Conservation (phyloP, 2,329 filamentous ascomycete genomes). For the Sarocladium brachiariae region DNA sequence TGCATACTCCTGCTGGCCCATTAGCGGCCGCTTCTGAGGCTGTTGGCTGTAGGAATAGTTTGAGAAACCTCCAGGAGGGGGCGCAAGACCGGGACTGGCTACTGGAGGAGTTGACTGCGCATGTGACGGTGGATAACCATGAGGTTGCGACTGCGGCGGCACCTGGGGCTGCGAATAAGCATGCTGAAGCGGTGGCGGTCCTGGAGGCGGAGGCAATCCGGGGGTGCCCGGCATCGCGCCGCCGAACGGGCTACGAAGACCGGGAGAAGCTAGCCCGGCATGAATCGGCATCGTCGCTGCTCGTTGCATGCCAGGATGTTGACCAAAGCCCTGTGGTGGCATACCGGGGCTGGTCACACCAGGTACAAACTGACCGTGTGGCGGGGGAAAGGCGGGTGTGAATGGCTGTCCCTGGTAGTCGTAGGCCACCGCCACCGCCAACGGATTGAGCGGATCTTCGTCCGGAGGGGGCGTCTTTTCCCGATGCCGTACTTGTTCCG, state of each 20-base stretch:
- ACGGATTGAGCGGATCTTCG: slow-evolving; percentile 52
- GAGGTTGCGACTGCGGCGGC: slow-evolving; percentile 12
- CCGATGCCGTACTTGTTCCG: slow-evolving; percentile 63
- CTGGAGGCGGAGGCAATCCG: slow-evolving; percentile 29
- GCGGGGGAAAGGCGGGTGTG: slow-evolving; percentile 41
- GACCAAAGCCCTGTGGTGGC: slow-evolving; percentile 34
- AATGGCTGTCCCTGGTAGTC: slow-evolving; percentile 50
- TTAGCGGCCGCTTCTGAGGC: neutral
- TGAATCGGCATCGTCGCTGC: slow-evolving; percentile 43
- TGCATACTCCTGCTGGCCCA: slow-evolving; percentile 35
- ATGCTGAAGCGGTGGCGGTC: slow-evolving; percentile 15
- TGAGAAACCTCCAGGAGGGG: slow-evolving; percentile 46
- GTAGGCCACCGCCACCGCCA: slow-evolving; percentile 50
- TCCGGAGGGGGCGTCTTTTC: slow-evolving; percentile 76
- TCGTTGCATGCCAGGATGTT: slow-evolving; percentile 40
- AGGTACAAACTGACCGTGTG: slow-evolving; percentile 37
- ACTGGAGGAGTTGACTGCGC: slow-evolving; percentile 22
- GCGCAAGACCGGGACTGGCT: slow-evolving; percentile 29
- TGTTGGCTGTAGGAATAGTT: slow-evolving; percentile 39
- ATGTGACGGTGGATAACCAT: slow-evolving; percentile 15
- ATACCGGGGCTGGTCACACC: slow-evolving; percentile 35
- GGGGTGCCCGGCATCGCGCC: slow-evolving; percentile 38
- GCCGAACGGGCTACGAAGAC: slow-evolving; percentile 36
- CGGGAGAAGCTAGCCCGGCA: slow-evolving; percentile 30
- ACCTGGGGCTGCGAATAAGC: slow-evolving; percentile 12